These are phyloP conservation scores for Pachyrhizus erosus DNA, from an alignment of 306 rosid genomes.

Conservation along the genomic window DNA sequence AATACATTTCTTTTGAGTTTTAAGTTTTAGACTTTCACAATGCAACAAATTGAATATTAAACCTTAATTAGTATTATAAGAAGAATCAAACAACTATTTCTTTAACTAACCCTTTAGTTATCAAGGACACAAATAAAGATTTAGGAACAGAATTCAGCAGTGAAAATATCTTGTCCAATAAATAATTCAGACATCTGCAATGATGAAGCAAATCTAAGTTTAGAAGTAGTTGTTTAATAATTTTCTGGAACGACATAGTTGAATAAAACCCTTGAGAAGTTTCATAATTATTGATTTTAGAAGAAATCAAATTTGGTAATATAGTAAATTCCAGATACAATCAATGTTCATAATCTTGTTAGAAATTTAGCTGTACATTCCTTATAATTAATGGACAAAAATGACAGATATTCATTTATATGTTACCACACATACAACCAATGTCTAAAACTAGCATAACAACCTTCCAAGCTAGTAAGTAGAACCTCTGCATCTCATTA, in stretches of 20 bases:
- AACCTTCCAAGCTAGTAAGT: neutral
- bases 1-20: too few species aligned
- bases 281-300: neutral
- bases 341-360: neutral
- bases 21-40: too few species aligned
- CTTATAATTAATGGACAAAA: neutral
- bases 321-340: neutral
- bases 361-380: neutral
- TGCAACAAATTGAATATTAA: too few species aligned
- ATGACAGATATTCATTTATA: neutral
- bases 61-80: too few species aligned
- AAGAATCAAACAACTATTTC: too few species aligned
- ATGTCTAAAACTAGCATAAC: too few species aligned
- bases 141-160: neutral
- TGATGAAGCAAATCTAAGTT: neutral
- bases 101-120: neutral
- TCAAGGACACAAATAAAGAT: neutral
- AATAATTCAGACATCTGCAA: neutral
- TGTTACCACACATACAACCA: neutral
- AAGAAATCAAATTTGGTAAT: neutral
- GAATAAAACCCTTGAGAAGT: neutral
- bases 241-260: neutral
- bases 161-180: neutral
- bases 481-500: neutral
- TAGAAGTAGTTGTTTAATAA: neutral